Percentiles rank a stretch among this genome's conserved stretches.
phyloP scores from a whole-genome alignment of 164 flowering plant genomes.

The Sextonia rubra region DNA sequence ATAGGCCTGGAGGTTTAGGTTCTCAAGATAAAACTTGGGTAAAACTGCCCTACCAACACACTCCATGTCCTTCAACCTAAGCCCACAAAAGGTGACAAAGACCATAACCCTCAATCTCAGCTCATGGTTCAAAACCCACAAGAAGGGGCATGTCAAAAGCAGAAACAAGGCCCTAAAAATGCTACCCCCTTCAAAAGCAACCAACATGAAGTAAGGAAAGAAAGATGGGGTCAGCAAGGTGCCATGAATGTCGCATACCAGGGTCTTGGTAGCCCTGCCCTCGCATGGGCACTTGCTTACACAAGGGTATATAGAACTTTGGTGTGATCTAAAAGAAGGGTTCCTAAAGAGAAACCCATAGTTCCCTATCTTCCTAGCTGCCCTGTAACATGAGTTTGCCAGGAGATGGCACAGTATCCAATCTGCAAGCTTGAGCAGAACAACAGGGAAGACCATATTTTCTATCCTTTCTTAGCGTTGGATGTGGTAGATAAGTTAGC shows the following conservation, averaged over 20 bases:
- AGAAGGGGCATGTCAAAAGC: constrained; percentile 43
- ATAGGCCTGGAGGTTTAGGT: constrained; percentile 44
- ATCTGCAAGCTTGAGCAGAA: constrained; percentile 45
- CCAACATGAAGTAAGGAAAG: constrained; percentile 89
- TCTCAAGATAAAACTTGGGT: constrained; percentile 81
- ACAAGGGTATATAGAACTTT: constrained; percentile 26
- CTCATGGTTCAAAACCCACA: constrained; percentile 38
- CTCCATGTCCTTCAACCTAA: constrained; percentile 46
- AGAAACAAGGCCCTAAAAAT: constrained; percentile 59
- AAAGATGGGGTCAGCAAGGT: constrained; percentile 45
- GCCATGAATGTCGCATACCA: constrained; percentile 58
- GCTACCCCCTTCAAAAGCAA: constrained; percentile 85
- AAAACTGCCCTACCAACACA: constrained; percentile 62
- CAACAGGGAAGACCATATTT: constrained; percentile 38
- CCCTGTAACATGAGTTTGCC: constrained; percentile 46
- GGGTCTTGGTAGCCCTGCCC: constrained; percentile 28
- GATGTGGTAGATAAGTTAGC: neutral
- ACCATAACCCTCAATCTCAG: constrained; percentile 50
- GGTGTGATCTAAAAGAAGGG: constrained; percentile 21
- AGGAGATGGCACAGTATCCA: constrained; percentile 54
- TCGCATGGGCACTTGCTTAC: constrained; percentile 31
- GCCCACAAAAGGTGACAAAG: constrained; percentile 72
- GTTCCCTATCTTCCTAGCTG: constrained; percentile 48
- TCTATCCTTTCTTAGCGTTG: neutral
- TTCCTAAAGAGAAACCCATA: constrained; percentile 26